Evolutionary conservation across 2,329 filamentous ascomycete genomes (phyloP), one percentile per base, ranked within the genome.

Genomic region (Hansfordia pulvinata): DNA sequence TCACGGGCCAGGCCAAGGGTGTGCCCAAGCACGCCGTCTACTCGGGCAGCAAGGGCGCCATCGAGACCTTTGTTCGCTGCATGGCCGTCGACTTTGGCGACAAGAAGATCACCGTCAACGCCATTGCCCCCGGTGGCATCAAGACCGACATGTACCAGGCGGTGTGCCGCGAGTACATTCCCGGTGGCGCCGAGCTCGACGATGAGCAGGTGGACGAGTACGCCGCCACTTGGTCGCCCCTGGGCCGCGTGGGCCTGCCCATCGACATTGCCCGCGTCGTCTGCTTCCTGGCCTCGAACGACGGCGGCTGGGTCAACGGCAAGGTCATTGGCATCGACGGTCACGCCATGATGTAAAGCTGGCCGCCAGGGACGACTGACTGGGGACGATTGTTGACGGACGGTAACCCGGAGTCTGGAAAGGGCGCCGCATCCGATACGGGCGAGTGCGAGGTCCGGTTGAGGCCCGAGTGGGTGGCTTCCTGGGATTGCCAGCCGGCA

Each of bases 11-110:
- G 58, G 77, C 53, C 30, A 66, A 71, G 47, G 75, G 68, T 25
- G 75, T 84, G 11, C 73, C 74, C 33, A 69, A 73, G 44, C 78
- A 84, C 49, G 64, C 74, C 10, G 62, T 85, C 25, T 85, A 85
- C 61, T 78, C 77, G 13, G 77, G 71, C 10, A 72, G 64, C 50
- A 85, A 85, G 62, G 79, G 76, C 40, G 72, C 79, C 19, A 75
- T 84, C 33, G 79, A 83, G 53, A 76, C 76, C 8, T 81, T 84
- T 52, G 76, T 79, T 38, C 76, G 79, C 48, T 73, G 68, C 40
- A 78, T 84, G 54, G 75, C 79, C 5, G 75, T 73, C 24, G 75
- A 80, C 56, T 72, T 68, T 37, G 70, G 76, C 28, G 66, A 76
- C 55, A 64, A 72, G 42, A 68, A 69, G 30, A 74, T 77, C 46